Percentiles rank a stretch among this genome's conserved stretches.
Evolutionary conservation across 768 basidiomycete genomes (phyloP).

Genomic region (Termitomyces sp.): DNA sequence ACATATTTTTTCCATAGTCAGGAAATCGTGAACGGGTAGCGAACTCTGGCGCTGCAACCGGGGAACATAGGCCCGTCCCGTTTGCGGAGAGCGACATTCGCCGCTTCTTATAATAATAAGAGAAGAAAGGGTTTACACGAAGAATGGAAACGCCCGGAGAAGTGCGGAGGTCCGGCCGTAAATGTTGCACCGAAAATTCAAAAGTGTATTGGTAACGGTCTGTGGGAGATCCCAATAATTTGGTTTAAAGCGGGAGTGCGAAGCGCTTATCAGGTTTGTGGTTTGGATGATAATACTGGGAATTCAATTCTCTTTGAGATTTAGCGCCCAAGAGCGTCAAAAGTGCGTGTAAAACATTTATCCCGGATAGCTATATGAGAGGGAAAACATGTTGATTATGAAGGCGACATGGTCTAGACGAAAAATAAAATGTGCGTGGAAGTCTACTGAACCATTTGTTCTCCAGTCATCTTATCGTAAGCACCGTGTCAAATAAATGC

Average conservation of each 20-base stretch:
- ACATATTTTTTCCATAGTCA: background rate
- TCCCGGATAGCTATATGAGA: background rate
- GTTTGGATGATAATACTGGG: background rate
- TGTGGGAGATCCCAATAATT: background rate
- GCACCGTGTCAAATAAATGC: background rate
- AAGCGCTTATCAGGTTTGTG: background rate
- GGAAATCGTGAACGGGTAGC: background rate
- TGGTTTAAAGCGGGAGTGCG: background rate
- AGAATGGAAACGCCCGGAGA: conserved; percentile 5
- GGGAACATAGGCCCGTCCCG: background rate
- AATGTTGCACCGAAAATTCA: conserved; percentile 2
- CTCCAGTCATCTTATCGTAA: conserved; percentile 3
- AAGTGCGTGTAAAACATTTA: background rate
- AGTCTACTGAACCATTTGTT: background rate
- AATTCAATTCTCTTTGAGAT: background rate
- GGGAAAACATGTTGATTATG: background rate
- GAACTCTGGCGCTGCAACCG: background rate
- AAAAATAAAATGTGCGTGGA: background rate
- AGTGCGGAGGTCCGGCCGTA: conserved; percentile 2
- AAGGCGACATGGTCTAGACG: background rate
- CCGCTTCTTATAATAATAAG: background rate
- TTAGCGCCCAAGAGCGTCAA: background rate
- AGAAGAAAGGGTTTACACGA: background rate
- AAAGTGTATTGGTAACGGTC: background rate
- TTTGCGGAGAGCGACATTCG: background rate